Evolutionary conservation across 306 rosid genomes (phyloP), one percentile per base, ranked within the genome.

Genomic region (Prunus mongolica): DNA sequence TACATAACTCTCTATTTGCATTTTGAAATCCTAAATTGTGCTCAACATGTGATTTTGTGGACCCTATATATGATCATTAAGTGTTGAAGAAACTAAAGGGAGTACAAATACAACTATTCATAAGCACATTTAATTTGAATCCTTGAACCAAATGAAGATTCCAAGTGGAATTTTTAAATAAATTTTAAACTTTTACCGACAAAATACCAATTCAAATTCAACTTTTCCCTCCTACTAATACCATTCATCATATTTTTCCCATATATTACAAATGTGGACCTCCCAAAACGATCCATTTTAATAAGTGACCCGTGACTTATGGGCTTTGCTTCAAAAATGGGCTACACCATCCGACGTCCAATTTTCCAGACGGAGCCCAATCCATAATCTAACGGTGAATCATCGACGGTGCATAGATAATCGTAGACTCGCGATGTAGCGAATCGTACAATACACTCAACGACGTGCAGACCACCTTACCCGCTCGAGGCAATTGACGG

Each of bases 391-490:
- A 0, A 65, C 72, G 72, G 44, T 13, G 38, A 22, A n/a, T 28
- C 22, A 20, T 10, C 19, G 19, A 55, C 2, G 20, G 71, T 45
- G 34, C 72, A 55, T 25, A 16, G 14, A 28, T 46, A 2, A 38
- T 20, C 11, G 58, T 46, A 34, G 47, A 76, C 68, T 65, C 54
- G 77, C 77, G 15, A 22, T 14, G 4, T 38, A 69, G 47, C 10
- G 14, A 19, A 76, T 55, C 9, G 11, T 61, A 30, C 71, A 72
- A 32, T 49, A 15, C 58, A n/a, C 41, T 9, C 51, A 55, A 69
- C 57, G 81, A 83, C 81, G 79, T 74, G 87, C 74, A 55, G 38
- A 3, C 61, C 64, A 69, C 58, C 60, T 52, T 61, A 78, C 68
- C 69, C 30, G 44, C 73, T 58, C 30, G 38, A 46, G 47, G 13